These are phyloP conservation scores for Ilex aquifolium DNA, from an alignment of 257 asterid species.

Conservation along the genomic window DNA sequence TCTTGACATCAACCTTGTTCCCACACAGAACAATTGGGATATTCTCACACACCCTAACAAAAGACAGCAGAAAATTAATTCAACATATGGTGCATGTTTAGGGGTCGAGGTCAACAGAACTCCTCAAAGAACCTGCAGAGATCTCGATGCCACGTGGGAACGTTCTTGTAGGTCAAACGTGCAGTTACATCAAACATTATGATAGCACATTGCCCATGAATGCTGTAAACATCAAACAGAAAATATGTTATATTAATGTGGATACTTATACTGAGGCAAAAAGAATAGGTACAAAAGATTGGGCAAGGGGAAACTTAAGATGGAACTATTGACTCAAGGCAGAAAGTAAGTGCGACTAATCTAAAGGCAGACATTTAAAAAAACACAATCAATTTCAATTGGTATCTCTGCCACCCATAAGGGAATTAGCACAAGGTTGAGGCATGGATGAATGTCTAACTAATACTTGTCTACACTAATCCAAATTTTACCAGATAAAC, in stretches of 20 bases:
- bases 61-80: too few species aligned
- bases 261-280: background rate
- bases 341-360: too few species aligned
- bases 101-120: background rate
- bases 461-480: too few species aligned
- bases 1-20: conserved; percentile 13
- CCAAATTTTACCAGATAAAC: too few species aligned
- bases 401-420: background rate
- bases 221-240: conserved; percentile 8
- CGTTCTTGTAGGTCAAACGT: background rate
- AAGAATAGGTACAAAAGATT: conserved; percentile 2
- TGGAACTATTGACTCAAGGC: too few species aligned
- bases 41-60: conserved; percentile 17
- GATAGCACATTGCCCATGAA: conserved; percentile 9
- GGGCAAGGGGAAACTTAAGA: background rate
- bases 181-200: too few species aligned
- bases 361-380: background rate
- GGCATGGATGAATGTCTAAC: too few species aligned
- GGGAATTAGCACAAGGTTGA: background rate
- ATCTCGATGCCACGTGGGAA: conserved; percentile 22
- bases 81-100: too few species aligned
- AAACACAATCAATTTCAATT: background rate
- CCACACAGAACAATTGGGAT: conserved; percentile 21
- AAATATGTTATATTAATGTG: background rate
- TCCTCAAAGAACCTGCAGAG: conserved; percentile 16